These are phyloP conservation scores for Thelonectria blattea DNA, from an alignment of 2,329 filamentous ascomycete species.

Conservation along the genomic window DNA sequence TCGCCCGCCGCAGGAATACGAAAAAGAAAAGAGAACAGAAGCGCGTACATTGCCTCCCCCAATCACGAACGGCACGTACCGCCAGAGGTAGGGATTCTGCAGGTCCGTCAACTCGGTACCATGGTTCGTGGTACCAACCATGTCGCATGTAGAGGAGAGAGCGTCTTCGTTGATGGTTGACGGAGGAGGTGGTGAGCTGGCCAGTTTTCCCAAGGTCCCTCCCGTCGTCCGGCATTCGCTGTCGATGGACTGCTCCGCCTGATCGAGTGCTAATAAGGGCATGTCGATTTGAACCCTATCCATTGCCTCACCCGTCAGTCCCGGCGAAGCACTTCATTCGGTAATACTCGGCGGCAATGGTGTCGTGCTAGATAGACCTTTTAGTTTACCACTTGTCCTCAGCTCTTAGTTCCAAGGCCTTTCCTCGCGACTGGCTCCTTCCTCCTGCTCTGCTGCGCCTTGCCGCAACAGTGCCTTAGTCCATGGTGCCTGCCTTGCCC, in stretches of 20 bases:
- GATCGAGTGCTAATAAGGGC: background rate
- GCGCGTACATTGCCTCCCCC: background rate
- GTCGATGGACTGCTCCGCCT: too few relatives aligned
- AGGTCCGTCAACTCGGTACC: background rate
- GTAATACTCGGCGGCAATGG: background rate
- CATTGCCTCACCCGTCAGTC: background rate
- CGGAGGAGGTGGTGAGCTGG: slow-evolving; percentile 1
- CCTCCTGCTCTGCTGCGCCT: background rate
- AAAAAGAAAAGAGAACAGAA: background rate
- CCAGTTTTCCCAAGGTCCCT: background rate
- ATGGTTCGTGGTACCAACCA: slow-evolving; percentile 10
- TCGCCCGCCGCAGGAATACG: background rate
- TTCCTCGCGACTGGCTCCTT: too few relatives aligned
- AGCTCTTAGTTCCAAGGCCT: too few relatives aligned
- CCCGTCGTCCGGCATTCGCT: background rate
- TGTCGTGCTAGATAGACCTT: background rate
- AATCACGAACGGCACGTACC: background rate
- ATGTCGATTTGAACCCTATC: background rate
- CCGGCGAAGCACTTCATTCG: background rate
- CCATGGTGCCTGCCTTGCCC: slow-evolving; percentile 4
- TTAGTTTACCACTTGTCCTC: background rate
- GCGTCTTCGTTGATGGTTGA: background rate
- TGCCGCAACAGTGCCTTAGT: slow-evolving; percentile 6
- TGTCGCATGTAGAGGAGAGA: slow-evolving; percentile 1
- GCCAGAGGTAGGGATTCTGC: background rate